A percentile compares a stretch with the other conserved stretches of the same genome.
Evolutionary conservation across 2,329 filamentous ascomycete genomes (phyloP).

Genomic region (Chalaropsis thielavioides): DNA sequence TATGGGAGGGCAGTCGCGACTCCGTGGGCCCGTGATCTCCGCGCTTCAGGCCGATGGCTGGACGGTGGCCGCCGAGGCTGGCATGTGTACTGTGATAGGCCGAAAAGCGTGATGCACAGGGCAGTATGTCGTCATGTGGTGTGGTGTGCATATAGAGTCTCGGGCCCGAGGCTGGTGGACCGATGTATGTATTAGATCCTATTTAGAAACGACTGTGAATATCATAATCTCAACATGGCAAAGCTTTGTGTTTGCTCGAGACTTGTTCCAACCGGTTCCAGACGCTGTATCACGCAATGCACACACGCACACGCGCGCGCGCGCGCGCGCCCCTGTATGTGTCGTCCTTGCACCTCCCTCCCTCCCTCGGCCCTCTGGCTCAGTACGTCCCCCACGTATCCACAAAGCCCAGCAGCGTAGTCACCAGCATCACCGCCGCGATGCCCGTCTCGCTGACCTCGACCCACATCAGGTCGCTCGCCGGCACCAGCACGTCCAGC

Average conservation of each 20-base stretch:
- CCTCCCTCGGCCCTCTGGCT: not conserved
- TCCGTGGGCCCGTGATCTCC: slow-evolving; percentile 68
- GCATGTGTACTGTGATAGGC: slow-evolving; percentile 48
- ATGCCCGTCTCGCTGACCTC: slow-evolving; percentile 36
- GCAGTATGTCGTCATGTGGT: too few species aligned
- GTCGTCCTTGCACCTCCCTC: not conserved
- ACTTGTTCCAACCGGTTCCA: not conserved
- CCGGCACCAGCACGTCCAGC: slow-evolving; percentile 50
- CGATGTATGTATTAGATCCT: not conserved
- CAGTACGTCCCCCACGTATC: slow-evolving; percentile 45
- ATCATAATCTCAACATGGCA: not conserved
- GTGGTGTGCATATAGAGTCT: not conserved
- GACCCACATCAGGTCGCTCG: slow-evolving; percentile 46
- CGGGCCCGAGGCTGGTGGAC: not conserved
- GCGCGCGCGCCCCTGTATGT: not conserved
- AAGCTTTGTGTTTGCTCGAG: not conserved
- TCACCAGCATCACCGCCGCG: slow-evolving; percentile 43
- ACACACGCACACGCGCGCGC: not conserved
- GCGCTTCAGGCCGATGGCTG: slow-evolving; percentile 67
- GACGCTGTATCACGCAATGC: not conserved
- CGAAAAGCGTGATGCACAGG: not conserved
- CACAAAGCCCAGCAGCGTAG: slow-evolving; percentile 44
- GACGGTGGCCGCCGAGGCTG: slow-evolving; percentile 60
- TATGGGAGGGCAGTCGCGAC: slow-evolving; percentile 54
- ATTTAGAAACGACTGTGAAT: not conserved